Percentiles rank a stretch among this genome's conserved stretches.
phyloP scores from a whole-genome alignment of 805 yeast genomes.

The Spencermartinsiella europaea region DNA sequence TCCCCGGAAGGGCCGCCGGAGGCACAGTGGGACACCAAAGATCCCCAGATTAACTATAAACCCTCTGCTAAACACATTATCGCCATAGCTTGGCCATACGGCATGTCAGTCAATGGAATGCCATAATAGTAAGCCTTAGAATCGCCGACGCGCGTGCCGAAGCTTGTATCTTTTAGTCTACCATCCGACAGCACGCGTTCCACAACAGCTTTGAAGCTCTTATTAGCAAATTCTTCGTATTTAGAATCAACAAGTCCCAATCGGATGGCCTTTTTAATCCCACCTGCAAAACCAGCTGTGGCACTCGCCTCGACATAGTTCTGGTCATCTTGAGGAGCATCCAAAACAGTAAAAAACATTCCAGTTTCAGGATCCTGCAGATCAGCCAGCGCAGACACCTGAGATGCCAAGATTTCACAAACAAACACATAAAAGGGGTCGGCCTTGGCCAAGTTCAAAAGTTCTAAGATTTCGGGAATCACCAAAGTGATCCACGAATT shows the following conservation, averaged over 20 bases:
- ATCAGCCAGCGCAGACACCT: constrained; percentile 28
- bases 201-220: constrained; percentile 32
- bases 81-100: constrained; percentile 38
- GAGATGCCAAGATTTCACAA: constrained; percentile 27
- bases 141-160: constrained; percentile 37
- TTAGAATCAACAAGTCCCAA: constrained; percentile 26
- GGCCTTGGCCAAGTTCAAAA: constrained; percentile 27
- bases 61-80: constrained; percentile 34
- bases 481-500: constrained; percentile 36
- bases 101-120: constrained; percentile 35
- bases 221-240: constrained; percentile 27
- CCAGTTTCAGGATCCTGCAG: constrained; percentile 31
- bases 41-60: neutral
- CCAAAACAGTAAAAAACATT: constrained; percentile 34
- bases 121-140: constrained; percentile 33
- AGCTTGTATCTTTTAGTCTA: constrained; percentile 33
- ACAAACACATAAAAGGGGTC: constrained; percentile 30
- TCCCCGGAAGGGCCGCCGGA: too few species aligned
- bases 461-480: constrained; percentile 35
- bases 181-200: constrained; percentile 30
- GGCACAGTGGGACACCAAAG: too few species aligned
- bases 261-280: constrained; percentile 33
- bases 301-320: constrained; percentile 35
- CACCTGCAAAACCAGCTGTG: constrained; percentile 37
- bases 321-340: constrained; percentile 21